Evolutionary conservation across 106 monocot genomes (phyloP).

Genomic region (Acanthochlamys bracteata): DNA sequence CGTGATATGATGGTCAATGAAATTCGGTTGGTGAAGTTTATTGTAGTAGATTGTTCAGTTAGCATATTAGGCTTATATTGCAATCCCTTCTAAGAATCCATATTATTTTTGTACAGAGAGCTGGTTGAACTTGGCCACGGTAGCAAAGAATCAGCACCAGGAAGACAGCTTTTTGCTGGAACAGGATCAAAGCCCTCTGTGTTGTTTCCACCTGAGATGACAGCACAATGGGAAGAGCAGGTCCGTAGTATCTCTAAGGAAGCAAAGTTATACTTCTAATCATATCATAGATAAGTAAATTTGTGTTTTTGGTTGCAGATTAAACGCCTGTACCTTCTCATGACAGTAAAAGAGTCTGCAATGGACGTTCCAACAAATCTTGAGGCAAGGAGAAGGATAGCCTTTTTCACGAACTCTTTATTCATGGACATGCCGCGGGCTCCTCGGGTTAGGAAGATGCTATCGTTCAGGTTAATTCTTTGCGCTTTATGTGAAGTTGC

Average conservation of each 20-base stretch:
- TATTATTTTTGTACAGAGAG: constrained; percentile 42
- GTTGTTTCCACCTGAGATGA: constrained; percentile 68
- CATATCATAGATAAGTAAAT: neutral
- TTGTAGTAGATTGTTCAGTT: neutral
- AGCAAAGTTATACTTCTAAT: too few species aligned
- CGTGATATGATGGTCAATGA: constrained; percentile 99
- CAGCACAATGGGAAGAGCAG: constrained; percentile 99
- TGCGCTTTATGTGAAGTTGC: neutral
- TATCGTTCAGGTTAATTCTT: constrained; percentile 73
- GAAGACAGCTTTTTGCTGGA: constrained; percentile 93
- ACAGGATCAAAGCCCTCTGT: constrained; percentile 84
- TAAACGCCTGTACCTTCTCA: constrained; percentile 72
- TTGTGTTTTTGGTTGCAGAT: constrained; percentile 39
- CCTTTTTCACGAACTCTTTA: constrained; percentile 95
- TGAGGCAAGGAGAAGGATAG: constrained; percentile 86
- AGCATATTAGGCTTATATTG: neutral
- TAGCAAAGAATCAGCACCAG: constrained; percentile 74
- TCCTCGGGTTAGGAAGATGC: constrained; percentile 93
- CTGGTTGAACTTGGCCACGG: constrained; percentile 96
- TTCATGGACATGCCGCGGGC: constrained; percentile 99
- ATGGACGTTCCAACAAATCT: constrained; percentile 92
- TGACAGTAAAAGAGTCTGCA: constrained; percentile 97
- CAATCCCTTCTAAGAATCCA: too few species aligned
- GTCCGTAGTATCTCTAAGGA: constrained; percentile 23
- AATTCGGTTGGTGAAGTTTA: constrained; percentile 47